Evolutionary conservation across 2,329 filamentous ascomycete species (phyloP), one percentile per base, ranked within the genome.

Genomic region (Neopestalotiopsis clavispora): DNA sequence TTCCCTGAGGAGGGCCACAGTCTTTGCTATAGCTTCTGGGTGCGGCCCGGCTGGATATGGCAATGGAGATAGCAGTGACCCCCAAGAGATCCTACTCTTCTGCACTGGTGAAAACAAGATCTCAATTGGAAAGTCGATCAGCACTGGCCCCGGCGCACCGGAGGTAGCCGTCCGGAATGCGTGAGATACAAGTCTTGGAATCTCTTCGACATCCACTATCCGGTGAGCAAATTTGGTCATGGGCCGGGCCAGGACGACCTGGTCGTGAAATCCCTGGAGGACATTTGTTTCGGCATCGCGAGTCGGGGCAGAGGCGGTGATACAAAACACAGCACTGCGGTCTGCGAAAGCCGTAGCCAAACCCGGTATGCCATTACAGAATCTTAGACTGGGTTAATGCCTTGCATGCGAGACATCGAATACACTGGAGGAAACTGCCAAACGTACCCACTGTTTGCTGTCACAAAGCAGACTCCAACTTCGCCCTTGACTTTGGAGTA

Each of bases 201-300:
- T 82, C 69, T 85, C 83, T 64, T 81, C 81, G 0, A 81, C 79
- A 58, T 79, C 79, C 0, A 81, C 82, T 30, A 84, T 77, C 0
- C 82, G 79, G 71, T 84, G 82, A 2, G 80, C 80, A 67, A 84
- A 84, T 65, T 84, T 85, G 7, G 82, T 84, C 49, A 85, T 70
- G 0, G 82, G 81, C 38, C 79, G 80, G 1, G 82, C 78, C 1
- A 81, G 75, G 3, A 84, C 80, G 4, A 84, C 78, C 68, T 85
- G 83, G 70, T 85, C 83, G 68, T 83, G 80, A 59, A 81, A 82
- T 6, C 82, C 83, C 71, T 85, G 83, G 0, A 85, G 79, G 1
- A 78, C 78, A 69, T 85, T 85, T 30, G 80, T 84, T 70, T 84
- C 82, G 6, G 81, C 80, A 68, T 84, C 82, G 42, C 82, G 77